Conservation (phyloP, 352 stramenopile genomes). For the Salisapilia sapeloensis region DNA sequence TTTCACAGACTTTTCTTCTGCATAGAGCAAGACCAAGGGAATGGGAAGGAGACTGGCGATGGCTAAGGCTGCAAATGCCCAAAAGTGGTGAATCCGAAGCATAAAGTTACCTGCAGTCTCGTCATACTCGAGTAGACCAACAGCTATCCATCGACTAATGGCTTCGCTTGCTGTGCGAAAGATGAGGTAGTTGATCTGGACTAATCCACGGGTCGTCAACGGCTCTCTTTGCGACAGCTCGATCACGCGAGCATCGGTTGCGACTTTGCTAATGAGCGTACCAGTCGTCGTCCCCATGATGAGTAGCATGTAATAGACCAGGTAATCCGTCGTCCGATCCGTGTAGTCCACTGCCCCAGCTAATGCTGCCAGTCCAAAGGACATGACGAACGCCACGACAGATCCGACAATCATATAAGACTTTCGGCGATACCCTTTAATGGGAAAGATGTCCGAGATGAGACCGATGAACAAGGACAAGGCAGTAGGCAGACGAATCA, state of each 20-base stretch:
- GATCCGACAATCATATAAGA: conserved; percentile 82
- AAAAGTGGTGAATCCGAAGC: conserved; percentile 29
- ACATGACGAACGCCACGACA: conserved; percentile 30
- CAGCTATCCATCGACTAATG: conserved; percentile 25
- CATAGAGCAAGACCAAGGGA: conserved; percentile 45
- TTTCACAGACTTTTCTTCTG: conserved; percentile 21
- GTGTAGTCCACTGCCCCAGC: conserved; percentile 11
- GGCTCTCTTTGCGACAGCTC: conserved; percentile 66
- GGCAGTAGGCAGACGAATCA: conserved; percentile 77
- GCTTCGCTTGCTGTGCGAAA: conserved; percentile 34
- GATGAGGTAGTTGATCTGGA: conserved; percentile 69
- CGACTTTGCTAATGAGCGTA: conserved; percentile 75
- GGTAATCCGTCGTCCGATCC: conserved; percentile 13
- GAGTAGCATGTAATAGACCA: conserved; percentile 26
- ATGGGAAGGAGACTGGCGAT: conserved; percentile 34
- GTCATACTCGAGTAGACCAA: conserved; percentile 23
- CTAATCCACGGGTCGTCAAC: conserved; percentile 33
- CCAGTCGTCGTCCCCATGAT: conserved; percentile 69
- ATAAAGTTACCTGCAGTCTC: conserved; percentile 18
- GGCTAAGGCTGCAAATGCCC: conserved; percentile 24
- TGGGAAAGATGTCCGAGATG: conserved; percentile 74
- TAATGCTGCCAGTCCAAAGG: conserved; percentile 17
- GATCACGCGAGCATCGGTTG: conserved; percentile 64
- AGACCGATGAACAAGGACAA: conserved; percentile 78
- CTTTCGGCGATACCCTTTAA: conserved; percentile 76